These are phyloP conservation scores for Aspergillus sp. DNA, from an alignment of 2,329 filamentous ascomycete species.

Conservation along the genomic window DNA sequence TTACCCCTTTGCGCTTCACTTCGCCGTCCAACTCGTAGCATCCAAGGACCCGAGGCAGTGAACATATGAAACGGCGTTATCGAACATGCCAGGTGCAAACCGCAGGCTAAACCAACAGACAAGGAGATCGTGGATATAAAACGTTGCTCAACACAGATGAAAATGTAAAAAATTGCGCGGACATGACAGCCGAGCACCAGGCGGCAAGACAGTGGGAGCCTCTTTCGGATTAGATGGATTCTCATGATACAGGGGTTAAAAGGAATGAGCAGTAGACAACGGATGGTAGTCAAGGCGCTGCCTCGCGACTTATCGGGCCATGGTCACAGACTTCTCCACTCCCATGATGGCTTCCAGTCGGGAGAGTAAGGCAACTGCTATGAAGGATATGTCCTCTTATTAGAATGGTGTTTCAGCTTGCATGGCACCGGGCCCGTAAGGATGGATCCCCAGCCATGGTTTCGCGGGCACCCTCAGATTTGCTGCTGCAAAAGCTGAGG, in stretches of 20 bases:
- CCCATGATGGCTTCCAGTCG: too few species aligned
- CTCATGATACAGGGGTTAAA: not conserved
- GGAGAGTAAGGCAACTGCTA: too few species aligned
- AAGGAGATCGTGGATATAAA: slow-evolving; percentile 5
- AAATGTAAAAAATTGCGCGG: slow-evolving; percentile 1
- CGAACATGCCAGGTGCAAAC: slow-evolving; percentile 10
- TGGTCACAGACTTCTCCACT: too few species aligned
- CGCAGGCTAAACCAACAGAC: slow-evolving; percentile 5
- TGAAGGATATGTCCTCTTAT: too few species aligned
- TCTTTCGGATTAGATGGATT: not conserved
- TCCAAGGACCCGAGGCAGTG: slow-evolving; percentile 9
- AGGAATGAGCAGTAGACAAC: not conserved
- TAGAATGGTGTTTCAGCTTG: too few species aligned
- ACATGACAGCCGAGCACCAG: slow-evolving; percentile 4
- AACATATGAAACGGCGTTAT: slow-evolving; percentile 9
- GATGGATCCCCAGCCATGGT: not conserved
- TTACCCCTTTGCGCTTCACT: slow-evolving; percentile 6
- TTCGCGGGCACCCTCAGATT: slow-evolving; percentile 18
- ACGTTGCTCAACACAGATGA: slow-evolving; percentile 4
- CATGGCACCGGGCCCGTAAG: not conserved
- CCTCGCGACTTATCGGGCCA: too few species aligned
- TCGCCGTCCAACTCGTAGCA: slow-evolving; percentile 4
- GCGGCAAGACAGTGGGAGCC: slow-evolving; percentile 3
- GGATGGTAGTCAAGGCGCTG: too few species aligned
- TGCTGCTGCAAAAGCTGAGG: slow-evolving; percentile 36